phyloP scores from a whole-genome alignment of 768 basidiomycete species.

The Xerocomus brunneocitrinus region DNA sequence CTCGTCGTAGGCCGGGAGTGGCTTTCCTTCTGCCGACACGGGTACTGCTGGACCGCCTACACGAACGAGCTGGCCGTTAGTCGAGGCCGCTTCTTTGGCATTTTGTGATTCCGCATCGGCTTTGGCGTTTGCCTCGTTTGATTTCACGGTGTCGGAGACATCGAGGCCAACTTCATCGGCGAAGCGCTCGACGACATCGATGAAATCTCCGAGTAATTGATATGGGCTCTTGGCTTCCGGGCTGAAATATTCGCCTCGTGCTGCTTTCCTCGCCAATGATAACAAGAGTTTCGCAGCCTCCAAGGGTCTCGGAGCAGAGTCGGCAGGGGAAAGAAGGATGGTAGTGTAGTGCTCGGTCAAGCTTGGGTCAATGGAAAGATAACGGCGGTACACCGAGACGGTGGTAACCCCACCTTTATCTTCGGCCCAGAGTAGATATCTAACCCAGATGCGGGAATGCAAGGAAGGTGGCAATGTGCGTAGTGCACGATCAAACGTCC shows the following conservation, averaged over 20 bases:
- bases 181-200: conserved; percentile 85
- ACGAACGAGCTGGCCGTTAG: conserved; percentile 62
- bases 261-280: conserved; percentile 76
- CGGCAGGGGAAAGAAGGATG: conserved; percentile 56
- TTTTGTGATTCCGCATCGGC: conserved; percentile 42
- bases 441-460: conserved; percentile 87
- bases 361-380: conserved; percentile 76
- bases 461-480: conserved; percentile 91
- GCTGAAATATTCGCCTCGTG: conserved; percentile 76
- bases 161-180: conserved; percentile 92
- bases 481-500: conserved; percentile 90
- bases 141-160: conserved; percentile 63
- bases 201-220: conserved; percentile 87
- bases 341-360: conserved; percentile 75
- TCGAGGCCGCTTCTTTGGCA: conserved; percentile 39
- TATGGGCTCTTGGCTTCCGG: conserved; percentile 95
- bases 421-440: conserved; percentile 92
- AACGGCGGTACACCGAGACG: conserved; percentile 82
- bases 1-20: conserved; percentile 57
- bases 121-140: conserved; percentile 48
- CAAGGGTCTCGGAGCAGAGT: conserved; percentile 70
- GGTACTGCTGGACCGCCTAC: conserved; percentile 63
- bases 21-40: conserved; percentile 47
- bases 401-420: conserved; percentile 71
- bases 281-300: conserved; percentile 92